These are phyloP conservation scores for Phylloporus rhodoxanthus DNA, from an alignment of 768 basidiomycete species.

Conservation along the genomic window DNA sequence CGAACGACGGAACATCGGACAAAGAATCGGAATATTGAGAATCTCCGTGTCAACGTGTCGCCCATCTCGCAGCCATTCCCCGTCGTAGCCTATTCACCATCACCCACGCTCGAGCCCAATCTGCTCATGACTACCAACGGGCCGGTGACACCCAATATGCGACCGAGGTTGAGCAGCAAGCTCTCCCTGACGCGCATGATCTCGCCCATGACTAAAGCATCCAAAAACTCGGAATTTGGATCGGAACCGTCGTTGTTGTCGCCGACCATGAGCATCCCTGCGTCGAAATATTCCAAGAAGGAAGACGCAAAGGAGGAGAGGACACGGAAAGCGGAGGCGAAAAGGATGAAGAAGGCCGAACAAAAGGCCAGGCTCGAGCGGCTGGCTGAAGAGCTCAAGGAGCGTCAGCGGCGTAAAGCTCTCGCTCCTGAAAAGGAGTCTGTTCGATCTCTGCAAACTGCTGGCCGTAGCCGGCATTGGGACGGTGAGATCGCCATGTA, in stretches of 20 bases:
- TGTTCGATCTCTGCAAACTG: slow-evolving; percentile 22
- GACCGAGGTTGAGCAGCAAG: slow-evolving; percentile 12
- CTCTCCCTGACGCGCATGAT: slow-evolving; percentile 27
- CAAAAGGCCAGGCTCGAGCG: slow-evolving; percentile 36
- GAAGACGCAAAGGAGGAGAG: slow-evolving; percentile 38
- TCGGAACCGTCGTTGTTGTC: slow-evolving; percentile 12
- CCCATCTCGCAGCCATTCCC: slow-evolving; percentile 15
- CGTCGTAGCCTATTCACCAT: slow-evolving; percentile 11
- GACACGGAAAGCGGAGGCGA: slow-evolving; percentile 39
- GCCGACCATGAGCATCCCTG: slow-evolving; percentile 12
- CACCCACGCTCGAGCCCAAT: slow-evolving; percentile 7
- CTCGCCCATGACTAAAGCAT: slow-evolving; percentile 17
- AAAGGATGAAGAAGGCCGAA: slow-evolving; percentile 39
- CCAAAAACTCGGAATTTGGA: slow-evolving; percentile 3
- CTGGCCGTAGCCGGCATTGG: slow-evolving; percentile 21
- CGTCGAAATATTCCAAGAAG: slow-evolving; percentile 14
- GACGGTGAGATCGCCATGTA: slow-evolving; percentile 29
- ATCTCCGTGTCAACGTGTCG: slow-evolving; percentile 29
- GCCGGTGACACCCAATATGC: not conserved
- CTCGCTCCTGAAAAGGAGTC: slow-evolving; percentile 30
- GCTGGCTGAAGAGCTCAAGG: slow-evolving; percentile 43
- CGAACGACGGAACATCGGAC: slow-evolving; percentile 8
- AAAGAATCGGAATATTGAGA: slow-evolving; percentile 27
- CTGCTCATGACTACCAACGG: slow-evolving; percentile 1
- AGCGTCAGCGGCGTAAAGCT: slow-evolving; percentile 29